A percentile compares a stretch with the other conserved stretches of the same genome.
Evolutionary conservation across 176 grass and related monocot species (phyloP).

Genomic region (Raddia distichophylla): DNA sequence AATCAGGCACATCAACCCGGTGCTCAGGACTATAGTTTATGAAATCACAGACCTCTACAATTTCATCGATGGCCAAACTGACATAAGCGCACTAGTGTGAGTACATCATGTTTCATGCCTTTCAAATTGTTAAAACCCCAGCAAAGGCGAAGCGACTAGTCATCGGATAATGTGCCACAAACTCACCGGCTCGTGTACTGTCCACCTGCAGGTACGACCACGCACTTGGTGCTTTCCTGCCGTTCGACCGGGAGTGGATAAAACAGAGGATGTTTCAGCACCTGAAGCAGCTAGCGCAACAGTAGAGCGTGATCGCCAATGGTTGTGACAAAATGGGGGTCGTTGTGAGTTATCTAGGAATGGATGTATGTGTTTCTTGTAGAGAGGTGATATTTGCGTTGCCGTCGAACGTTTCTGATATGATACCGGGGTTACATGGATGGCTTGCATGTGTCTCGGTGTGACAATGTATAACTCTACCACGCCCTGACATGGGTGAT

Average conservation of each 20-base stretch:
- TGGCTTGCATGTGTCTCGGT: background rate
- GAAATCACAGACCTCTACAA: constrained; percentile 83
- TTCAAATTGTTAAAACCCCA: background rate
- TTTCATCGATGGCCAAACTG: constrained; percentile 68
- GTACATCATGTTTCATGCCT: constrained; percentile 20
- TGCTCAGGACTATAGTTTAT: constrained; percentile 65
- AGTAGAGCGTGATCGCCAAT: background rate
- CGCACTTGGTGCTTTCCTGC: constrained; percentile 70
- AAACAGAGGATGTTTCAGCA: constrained; percentile 76
- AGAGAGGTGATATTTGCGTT: background rate
- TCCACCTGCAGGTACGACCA: constrained; percentile 58
- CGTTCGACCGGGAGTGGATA: constrained; percentile 85
- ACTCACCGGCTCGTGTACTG: background rate
- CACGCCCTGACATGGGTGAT: too few relatives aligned
- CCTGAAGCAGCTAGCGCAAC: constrained; percentile 61
- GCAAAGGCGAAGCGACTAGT: background rate
- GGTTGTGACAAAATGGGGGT: background rate
- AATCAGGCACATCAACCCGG: constrained; percentile 78
- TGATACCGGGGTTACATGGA: background rate
- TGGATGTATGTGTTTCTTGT: constrained; percentile 3
- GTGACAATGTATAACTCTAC: too few relatives aligned
- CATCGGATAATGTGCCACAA: background rate
- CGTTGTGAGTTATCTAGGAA: background rate
- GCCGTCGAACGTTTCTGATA: background rate
- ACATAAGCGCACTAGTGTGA: constrained; percentile 85